Conservation (phyloP, 352 stramenopile species). For the Globisporangium rhizosaccharum region DNA sequence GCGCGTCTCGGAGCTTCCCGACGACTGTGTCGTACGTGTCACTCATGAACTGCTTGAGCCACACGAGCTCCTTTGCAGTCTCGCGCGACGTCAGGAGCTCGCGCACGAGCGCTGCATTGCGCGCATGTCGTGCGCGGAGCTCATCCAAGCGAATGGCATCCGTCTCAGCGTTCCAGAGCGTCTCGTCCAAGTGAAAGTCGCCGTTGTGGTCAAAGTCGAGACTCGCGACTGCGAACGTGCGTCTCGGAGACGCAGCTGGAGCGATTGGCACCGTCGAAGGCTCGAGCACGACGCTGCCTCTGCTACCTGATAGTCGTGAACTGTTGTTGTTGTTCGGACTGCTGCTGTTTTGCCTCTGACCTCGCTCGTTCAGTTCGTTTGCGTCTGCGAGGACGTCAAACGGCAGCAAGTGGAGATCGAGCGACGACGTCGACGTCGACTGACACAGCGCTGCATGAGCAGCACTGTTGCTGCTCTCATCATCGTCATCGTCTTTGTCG, state of each 20-base stretch:
- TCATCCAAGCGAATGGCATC: conserved; percentile 23
- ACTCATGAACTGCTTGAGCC: conserved; percentile 64
- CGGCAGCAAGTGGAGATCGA: conserved; percentile 14
- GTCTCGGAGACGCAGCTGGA: not conserved
- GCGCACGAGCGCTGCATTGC: conserved; percentile 11
- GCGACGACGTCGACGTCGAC: conserved; percentile 15
- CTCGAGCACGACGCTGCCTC: too few relatives aligned
- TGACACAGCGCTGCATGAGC: conserved; percentile 1
- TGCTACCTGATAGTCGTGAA: not conserved
- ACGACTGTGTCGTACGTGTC: conserved; percentile 68
- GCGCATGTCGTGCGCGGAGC: conserved; percentile 7
- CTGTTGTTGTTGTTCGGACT: not conserved
- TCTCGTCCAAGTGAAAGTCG: conserved; percentile 17
- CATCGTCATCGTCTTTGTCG: not conserved
- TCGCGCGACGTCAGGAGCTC: conserved; percentile 35
- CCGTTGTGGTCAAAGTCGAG: not conserved
- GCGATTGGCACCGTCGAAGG: not conserved
- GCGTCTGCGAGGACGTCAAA: conserved; percentile 7
- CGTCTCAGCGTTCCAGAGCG: conserved; percentile 9
- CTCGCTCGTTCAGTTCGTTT: conserved; percentile 1
- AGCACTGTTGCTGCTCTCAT: not conserved
- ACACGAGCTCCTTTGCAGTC: conserved; percentile 35
- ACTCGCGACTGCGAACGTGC: too few relatives aligned
- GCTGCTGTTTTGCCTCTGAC: not conserved
- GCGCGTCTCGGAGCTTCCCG: conserved; percentile 36